Evolutionary conservation across 2,329 filamentous ascomycete species (phyloP).

Genomic region (Penicillium corylophilum): DNA sequence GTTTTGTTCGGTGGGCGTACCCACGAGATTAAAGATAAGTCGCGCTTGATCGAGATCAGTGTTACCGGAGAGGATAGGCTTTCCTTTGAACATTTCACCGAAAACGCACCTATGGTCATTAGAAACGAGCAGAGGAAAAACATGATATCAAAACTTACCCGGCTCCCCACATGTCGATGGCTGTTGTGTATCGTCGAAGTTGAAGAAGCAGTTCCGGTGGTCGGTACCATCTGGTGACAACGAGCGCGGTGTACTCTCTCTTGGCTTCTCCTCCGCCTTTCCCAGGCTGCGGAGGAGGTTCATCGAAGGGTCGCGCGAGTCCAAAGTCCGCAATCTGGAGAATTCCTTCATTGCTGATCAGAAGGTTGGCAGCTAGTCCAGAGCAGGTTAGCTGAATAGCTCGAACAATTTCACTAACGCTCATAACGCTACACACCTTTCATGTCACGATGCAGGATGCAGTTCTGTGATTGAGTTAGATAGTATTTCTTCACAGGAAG

Average conservation of each 20-base stretch:
- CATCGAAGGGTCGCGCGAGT: conserved; percentile 89
- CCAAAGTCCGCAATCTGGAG: conserved; percentile 98
- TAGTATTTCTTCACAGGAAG: conserved; percentile 11
- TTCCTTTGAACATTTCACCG: conserved; percentile 93
- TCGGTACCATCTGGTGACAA: conserved; percentile 95
- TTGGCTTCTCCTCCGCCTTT: conserved; percentile 78
- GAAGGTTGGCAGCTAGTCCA: conserved; percentile 74
- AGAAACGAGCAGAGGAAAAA: conserved; percentile 10
- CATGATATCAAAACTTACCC: conserved; percentile 59
- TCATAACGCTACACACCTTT: conserved; percentile 55
- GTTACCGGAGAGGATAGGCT: conserved; percentile 86
- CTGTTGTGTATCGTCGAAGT: conserved; percentile 88
- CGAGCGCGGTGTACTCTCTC: conserved; percentile 91
- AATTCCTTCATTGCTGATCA: conserved; percentile 91
- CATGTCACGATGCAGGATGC: conserved; percentile 96
- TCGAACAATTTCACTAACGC: background rate
- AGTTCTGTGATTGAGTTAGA: conserved; percentile 46
- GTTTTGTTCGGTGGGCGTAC: conserved; percentile 80
- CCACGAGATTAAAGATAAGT: conserved; percentile 90
- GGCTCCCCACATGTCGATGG: conserved; percentile 97
- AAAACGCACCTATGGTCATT: conserved; percentile 75
- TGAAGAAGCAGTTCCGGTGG: conserved; percentile 90
- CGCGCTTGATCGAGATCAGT: conserved; percentile 88
- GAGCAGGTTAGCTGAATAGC: conserved; percentile 5
- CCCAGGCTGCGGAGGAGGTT: conserved; percentile 72